Evolutionary conservation across 805 yeast species (phyloP).

Genomic region (Candida multigemmis): DNA sequence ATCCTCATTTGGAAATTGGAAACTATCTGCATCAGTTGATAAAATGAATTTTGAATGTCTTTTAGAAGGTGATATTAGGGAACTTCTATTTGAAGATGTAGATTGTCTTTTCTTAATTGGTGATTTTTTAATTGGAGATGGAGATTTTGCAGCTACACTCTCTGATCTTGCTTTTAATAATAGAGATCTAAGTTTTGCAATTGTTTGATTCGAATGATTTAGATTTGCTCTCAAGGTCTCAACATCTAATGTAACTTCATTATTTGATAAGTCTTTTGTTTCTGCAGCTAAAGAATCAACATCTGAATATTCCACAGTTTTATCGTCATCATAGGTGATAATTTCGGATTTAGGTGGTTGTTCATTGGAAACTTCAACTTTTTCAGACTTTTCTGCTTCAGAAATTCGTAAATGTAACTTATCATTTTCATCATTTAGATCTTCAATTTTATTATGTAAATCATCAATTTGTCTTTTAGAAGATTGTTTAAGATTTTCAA

Average conservation of each 20-base stretch:
- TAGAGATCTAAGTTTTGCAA: constrained; percentile 48
- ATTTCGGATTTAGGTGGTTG: not conserved
- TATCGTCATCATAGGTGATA: not conserved
- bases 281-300: constrained; percentile 24
- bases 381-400: not conserved
- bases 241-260: constrained; percentile 42
- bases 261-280: constrained; percentile 12
- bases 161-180: constrained; percentile 31
- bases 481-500: constrained; percentile 22
- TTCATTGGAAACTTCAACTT: not conserved
- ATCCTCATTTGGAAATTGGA: constrained; percentile 8
- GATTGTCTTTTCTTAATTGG: constrained; percentile 3
- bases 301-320: constrained; percentile 5
- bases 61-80: constrained; percentile 24
- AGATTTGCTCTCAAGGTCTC: constrained; percentile 62
- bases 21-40: constrained; percentile 8
- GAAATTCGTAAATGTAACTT: constrained; percentile 14
- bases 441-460: constrained; percentile 43
- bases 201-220: constrained; percentile 53
- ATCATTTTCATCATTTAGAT: constrained; percentile 64
- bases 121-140: constrained; percentile 5
- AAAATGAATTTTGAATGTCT: constrained; percentile 23
- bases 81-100: constrained; percentile 11
- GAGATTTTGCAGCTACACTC: constrained; percentile 7
- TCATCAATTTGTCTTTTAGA: constrained; percentile 36